These are phyloP conservation scores for Ganoderma meredithae DNA, from an alignment of 1,284 basidiomycete species.

Conservation along the genomic window DNA sequence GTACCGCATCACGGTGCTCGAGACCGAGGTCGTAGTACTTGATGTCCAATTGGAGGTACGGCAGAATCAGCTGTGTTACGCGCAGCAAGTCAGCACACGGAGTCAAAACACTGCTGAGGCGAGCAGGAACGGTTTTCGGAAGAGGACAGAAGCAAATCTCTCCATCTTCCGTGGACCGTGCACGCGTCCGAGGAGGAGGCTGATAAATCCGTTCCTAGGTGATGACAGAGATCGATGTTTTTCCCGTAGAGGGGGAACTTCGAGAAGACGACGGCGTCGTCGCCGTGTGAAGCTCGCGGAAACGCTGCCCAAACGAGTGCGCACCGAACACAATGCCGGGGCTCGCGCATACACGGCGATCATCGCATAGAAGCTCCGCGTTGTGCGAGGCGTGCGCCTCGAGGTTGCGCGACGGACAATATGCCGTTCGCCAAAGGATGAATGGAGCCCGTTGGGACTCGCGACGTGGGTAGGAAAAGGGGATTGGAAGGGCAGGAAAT, in stretches of 20 bases:
- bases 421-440: neutral
- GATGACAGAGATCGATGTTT: neutral
- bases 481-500: neutral
- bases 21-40: constrained; percentile 98
- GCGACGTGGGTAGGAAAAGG: neutral
- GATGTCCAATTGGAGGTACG: constrained; percentile 94
- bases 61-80: constrained; percentile 89
- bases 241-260: neutral
- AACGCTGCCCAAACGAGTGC: neutral
- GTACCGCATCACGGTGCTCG: constrained; percentile 89
- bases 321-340: neutral
- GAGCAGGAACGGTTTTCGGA: neutral
- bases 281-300: neutral
- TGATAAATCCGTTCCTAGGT: neutral
- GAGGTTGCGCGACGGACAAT: neutral
- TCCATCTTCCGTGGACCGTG: neutral
- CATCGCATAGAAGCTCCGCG: neutral
- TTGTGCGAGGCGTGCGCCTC: neutral
- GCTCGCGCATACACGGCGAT: neutral
- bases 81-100: neutral
- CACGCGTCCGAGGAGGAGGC: neutral
- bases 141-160: neutral
- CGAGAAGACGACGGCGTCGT: neutral
- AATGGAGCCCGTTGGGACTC: neutral
- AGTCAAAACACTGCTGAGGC: neutral